Percentiles rank a stretch among this genome's conserved stretches.
Conservation (phyloP, 768 basidiomycete species). For the Auricularia cornea region DNA sequence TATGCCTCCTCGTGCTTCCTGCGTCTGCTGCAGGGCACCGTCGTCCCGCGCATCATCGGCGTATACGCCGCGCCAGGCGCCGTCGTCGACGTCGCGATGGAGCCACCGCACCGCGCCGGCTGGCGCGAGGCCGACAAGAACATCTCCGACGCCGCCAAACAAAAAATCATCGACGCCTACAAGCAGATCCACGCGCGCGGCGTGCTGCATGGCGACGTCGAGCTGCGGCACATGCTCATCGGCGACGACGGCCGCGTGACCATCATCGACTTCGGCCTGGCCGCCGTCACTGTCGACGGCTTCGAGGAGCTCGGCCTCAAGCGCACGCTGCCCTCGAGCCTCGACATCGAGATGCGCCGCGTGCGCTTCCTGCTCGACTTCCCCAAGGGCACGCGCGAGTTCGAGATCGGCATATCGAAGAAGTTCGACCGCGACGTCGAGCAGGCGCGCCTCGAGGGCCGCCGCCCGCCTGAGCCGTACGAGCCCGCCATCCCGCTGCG, state of each 20-base stretch:
- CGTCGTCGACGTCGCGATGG: slow-evolving; percentile 39
- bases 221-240: slow-evolving; percentile 46
- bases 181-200: slow-evolving; percentile 39
- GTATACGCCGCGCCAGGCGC: slow-evolving; percentile 30
- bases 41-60: slow-evolving; percentile 47
- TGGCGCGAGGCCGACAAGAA: slow-evolving; percentile 53
- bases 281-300: slow-evolving; percentile 21
- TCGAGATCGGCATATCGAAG: background rate
- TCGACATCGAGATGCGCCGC: slow-evolving; percentile 45
- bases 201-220: slow-evolving; percentile 40
- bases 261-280: slow-evolving; percentile 48
- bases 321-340: slow-evolving; percentile 31
- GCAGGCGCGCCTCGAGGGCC: background rate
- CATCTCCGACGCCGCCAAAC: slow-evolving; percentile 45
- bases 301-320: slow-evolving; percentile 25
- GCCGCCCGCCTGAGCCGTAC: background rate
- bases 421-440: background rate
- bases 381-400: background rate
- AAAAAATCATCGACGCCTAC: slow-evolving; percentile 42
- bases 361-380: slow-evolving; percentile 48
- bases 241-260: slow-evolving; percentile 44
- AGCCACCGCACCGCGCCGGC: slow-evolving; percentile 47
- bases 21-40: slow-evolving; percentile 40
- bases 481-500: background rate
- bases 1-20: slow-evolving; percentile 41